Base-by-base conservation (phyloP, 1,139 yeast genomes). In the Sugiyamaella japonica region DNA sequence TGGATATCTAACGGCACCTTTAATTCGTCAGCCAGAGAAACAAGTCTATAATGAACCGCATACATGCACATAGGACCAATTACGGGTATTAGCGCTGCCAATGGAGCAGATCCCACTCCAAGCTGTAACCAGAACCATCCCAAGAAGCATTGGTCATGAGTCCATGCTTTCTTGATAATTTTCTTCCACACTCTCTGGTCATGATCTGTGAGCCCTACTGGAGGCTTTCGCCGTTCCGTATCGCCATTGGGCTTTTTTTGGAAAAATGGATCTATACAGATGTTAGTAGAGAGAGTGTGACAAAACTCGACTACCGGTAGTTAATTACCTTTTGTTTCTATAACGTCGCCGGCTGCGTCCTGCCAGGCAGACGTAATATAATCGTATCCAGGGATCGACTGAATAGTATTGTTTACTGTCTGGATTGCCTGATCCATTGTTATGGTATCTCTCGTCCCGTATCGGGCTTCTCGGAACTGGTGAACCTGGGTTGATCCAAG, bases 41-140 rank as follows among this genome's bases (percentile, higher is more conserved):
- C 76, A 57, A 90, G 70, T 55, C 90, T 74, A 9, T 84, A 79
- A 66, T 90, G 96, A 37, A 89, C 79, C 2, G 79, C 82, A 70
- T 86, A 91, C 90, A 89, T 88, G 52, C 84, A 64, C 2, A 84
- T 60, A 0, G 97, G 96, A 0, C 97, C 98, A 28, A 90, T 69
- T 0, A 81, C 85, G 0, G 98, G 98, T 1, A 90, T 54, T 8
- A 87, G 66, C 2, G 86, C 81, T 38, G 84, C 78, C 20, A 66
- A 37, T 12, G 70, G 70, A 31, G 86, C 91, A 64, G 85, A 70
- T 0, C 97, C 97, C 20, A 88, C 63, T 1, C 95, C 91, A 66
- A 89, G 75, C 71, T 86, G 90, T 66, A 87, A 72, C 65, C 84
- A 86, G 60, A 91, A 85, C 1, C 95, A 95, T 63, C 88, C 75